Evolutionary conservation across 2,329 filamentous ascomycete species (phyloP).

Genomic region (Botryotinia calthae): DNA sequence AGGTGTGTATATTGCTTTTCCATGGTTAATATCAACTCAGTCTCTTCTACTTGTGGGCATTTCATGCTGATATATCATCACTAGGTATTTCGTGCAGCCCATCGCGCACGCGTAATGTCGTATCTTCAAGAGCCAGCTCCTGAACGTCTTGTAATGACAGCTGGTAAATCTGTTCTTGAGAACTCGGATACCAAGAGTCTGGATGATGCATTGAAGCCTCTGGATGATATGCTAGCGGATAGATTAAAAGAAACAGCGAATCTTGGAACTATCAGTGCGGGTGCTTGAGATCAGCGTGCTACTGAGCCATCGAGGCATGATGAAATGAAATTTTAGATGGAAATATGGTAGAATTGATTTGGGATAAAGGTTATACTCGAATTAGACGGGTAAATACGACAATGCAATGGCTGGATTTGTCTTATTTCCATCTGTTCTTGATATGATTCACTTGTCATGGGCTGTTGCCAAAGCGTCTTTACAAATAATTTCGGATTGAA

Average conservation of each 20-base stretch:
- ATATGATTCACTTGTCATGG: not conserved
- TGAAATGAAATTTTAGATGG: not conserved
- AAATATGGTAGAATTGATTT: not conserved
- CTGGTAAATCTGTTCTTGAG: constrained; percentile 11
- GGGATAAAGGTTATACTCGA: not conserved
- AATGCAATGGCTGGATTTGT: not conserved
- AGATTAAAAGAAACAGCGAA: not conserved
- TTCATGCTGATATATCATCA: not conserved
- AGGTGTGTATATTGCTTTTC: not conserved
- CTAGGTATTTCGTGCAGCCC: constrained; percentile 14
- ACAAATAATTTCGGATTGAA: accelerated
- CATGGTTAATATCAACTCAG: not conserved
- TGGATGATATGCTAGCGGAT: constrained; percentile 15
- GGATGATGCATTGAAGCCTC: constrained; percentile 3
- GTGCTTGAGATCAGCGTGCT: not conserved
- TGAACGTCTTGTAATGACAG: constrained; percentile 14
- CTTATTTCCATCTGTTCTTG: not conserved
- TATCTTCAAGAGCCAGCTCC: constrained; percentile 16
- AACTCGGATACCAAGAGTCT: not conserved
- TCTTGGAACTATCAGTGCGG: not conserved
- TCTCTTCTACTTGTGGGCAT: too few species aligned
- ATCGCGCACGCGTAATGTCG: constrained; percentile 18
- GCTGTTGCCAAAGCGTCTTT: not conserved
- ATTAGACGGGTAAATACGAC: not conserved
- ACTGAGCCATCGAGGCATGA: not conserved